Base-by-base conservation (phyloP, 768 basidiomycete species). In the Amanita rubescens region DNA sequence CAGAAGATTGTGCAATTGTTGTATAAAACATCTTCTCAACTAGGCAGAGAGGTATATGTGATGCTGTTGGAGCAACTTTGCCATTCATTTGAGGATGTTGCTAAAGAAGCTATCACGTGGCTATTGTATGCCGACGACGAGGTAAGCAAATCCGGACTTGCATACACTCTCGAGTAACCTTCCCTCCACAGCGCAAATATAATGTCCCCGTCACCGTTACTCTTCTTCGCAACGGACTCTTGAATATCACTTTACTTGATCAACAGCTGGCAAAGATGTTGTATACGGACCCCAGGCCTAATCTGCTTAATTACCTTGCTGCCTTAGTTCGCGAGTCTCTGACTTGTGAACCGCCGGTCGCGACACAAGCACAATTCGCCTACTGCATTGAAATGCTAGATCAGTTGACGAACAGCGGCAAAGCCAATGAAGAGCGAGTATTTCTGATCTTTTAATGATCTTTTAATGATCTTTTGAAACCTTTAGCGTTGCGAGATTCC, bases 81-180 rank as follows among this genome's bases (percentile, higher is more conserved):
- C 65, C 83, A 85, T 57, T 74, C 84, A 14, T 94, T 93, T 57
- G 85, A 90, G 59, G 91, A 95, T 58, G 95, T 97, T 42, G 90
- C 88, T 15, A 94, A 94, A 67, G 96, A 99, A 70, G 96, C 95
- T 5, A 88, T 94, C 47, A 90, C 89, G 1, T 99, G 96, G 96
- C 74, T 99, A 45, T 72, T 97, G 42, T 96, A 93, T 64, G 90
- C 96, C 3, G 94, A 98, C 64, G 96, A 99, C 64, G 90, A 94
- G 73, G 93, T 94, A 53, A 53, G 82, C 72, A 5, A 15, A 58
- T 44, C 17, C 24, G 39, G 45, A 34, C 22, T 33, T 41, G 35
- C 55, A 1, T 51, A 59, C 43, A 39, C 51, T 57, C 14, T 17
- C 35, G 32, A 57, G 15, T 55, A 14, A 45, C 27, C n/a, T 8